Percentiles rank a stretch among this genome's conserved stretches.
Evolutionary conservation across 192 early-diverging fungal species (phyloP).

Genomic region (Paraglomus brasilianum): DNA sequence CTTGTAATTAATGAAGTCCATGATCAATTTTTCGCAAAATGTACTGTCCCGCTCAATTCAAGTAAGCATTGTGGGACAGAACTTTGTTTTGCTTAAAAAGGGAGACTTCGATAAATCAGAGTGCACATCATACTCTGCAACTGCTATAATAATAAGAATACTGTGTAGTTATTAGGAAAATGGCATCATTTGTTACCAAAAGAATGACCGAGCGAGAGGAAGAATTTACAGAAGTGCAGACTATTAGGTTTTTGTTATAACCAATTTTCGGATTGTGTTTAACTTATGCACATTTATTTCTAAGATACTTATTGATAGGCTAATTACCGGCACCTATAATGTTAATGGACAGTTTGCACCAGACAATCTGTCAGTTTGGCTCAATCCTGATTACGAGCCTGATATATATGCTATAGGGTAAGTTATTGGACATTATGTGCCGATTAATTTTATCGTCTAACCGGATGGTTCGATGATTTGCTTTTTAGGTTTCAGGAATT

Average conservation of each 20-base stretch:
- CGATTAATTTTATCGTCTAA: slow-evolving; percentile 7
- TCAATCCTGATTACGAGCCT: slow-evolving; percentile 47
- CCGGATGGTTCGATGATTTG: background rate
- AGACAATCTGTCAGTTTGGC: slow-evolving; percentile 62
- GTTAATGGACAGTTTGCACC: slow-evolving; percentile 74
- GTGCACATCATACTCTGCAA: too few relatives aligned
- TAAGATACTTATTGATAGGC: slow-evolving; percentile 32
- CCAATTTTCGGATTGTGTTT: background rate
- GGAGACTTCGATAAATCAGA: too few relatives aligned
- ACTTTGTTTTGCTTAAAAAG: too few relatives aligned
- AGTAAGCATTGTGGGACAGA: too few relatives aligned
- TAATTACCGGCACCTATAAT: slow-evolving; percentile 90
- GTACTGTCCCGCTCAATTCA: too few relatives aligned
- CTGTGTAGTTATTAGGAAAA: too few relatives aligned
- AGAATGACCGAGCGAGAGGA: slow-evolving; percentile 39
- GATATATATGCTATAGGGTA: slow-evolving; percentile 77
- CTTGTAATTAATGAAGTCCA: slow-evolving; percentile 14
- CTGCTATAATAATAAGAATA: too few relatives aligned
- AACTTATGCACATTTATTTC: too few relatives aligned
- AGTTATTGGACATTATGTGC: slow-evolving; percentile 18
- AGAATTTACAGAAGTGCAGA: slow-evolving; percentile 40
- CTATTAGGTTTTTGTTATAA: slow-evolving; percentile 29
- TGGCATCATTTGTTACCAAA: slow-evolving; percentile 32
- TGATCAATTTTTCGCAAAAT: too few relatives aligned
- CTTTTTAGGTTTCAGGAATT: slow-evolving; percentile 84